Conservation (phyloP, 2,329 filamentous ascomycete species). For the Penicillium sp. region DNA sequence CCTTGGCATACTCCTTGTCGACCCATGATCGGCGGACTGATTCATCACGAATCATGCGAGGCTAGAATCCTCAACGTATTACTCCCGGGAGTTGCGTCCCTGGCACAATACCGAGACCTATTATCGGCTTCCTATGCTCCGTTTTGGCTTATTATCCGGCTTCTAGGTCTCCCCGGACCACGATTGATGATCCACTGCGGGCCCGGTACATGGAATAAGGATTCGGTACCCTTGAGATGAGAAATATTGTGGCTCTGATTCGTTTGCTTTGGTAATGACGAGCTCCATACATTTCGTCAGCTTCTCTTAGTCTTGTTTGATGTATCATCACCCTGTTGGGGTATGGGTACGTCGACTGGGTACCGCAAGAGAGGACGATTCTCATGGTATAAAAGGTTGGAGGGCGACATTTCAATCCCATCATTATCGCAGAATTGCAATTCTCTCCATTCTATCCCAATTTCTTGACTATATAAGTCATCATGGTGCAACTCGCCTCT, state of each 20-base stretch:
- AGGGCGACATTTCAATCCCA: background rate
- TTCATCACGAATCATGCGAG: background rate
- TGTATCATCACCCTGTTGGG: background rate
- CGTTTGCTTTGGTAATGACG: background rate
- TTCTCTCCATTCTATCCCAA: background rate
- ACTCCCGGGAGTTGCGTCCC: background rate
- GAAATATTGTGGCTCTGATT: slow-evolving; percentile 13
- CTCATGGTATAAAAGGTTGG: background rate
- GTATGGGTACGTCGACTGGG: background rate
- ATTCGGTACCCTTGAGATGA: slow-evolving; percentile 2
- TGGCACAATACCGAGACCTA: background rate
- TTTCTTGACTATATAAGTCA: background rate
- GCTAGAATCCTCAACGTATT: too few relatives aligned
- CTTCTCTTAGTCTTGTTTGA: background rate
- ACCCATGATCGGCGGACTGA: background rate
- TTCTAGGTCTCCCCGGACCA: background rate
- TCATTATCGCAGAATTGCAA: background rate
- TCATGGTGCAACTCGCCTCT: slow-evolving; percentile 23
- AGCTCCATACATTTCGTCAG: slow-evolving; percentile 6
- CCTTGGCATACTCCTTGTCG: background rate
- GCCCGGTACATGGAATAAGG: background rate
- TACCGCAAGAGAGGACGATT: background rate
- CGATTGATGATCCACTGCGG: slow-evolving; percentile 7
- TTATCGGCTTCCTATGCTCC: background rate
- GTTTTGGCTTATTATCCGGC: background rate